Evolutionary conservation across 352 stramenopile species (phyloP), one percentile per base, ranked within the genome.

Genomic region (Phytophthora litchii): DNA sequence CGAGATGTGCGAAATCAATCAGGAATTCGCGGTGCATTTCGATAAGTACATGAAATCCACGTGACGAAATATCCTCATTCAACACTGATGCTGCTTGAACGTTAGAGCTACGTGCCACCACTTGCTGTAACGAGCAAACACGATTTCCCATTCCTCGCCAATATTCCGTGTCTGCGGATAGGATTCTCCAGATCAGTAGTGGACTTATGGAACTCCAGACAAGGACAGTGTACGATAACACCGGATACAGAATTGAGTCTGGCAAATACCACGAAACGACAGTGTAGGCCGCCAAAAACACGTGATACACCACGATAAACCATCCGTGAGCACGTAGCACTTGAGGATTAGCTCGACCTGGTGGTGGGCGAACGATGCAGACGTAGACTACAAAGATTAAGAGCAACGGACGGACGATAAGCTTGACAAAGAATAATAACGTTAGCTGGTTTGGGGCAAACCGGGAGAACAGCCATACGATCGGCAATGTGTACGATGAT

Each of bases 11-110:
- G 50, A 88, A 88, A 51, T 88, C 78, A 21, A 88, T 81, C 16
- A 88, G 58, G 35, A 74, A 79, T 29, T 85, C 79, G 38, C 78
- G 76, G 38, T 87, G 76, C 52, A 78, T 81, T 52, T 87, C 78
- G 25, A 87, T 84, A 52, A 86, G 70, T 12, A 76, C 23, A 11
- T 87, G 76, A 3, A 86, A 45, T 3, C 73, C 73, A 10, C 61
- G 60, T 0, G 78, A 75, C 4, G 78, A 88, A 29, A 74, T 70
- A 8, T 50, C 42, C 27, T 84, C 70, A 32, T 61, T 31, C n/a
- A 78, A 57, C 0, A 45, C n/a, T 16, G 34, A 34, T 19, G n/a
- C 47, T 31, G 21, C 21, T 3, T 56, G 34, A 12, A 60, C 37
- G 14, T 68, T 38, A 4, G 49, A 38, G 10, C 35, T 47, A 10